Base-by-base conservation (phyloP, 1,284 basidiomycete species). In the Trametes sp. region DNA sequence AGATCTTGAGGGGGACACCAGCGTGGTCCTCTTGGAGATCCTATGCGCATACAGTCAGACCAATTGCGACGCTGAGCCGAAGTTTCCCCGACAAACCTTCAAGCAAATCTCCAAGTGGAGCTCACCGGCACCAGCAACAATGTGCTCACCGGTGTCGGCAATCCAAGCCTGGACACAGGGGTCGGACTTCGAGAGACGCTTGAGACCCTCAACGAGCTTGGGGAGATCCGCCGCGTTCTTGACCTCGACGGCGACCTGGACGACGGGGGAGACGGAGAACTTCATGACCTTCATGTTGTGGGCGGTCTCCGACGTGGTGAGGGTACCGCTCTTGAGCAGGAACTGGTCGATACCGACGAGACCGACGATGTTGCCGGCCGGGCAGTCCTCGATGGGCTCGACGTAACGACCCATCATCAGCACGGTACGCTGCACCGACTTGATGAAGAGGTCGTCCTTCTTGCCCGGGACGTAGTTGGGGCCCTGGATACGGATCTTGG, bases 231-330 rank as follows among this genome's bases (percentile, higher is more conserved):
- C 88, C 69, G 97, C 96, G 81, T 99, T 99, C 93, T 99, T 99
- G 81, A 98, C 97, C 82, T 99, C 98, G 76, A 99, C 98, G 73
- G 97, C 95, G 77, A 98, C 95, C 81, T 93, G 98, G 53, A 99
- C 98, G 89, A 99, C 98, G 74, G 97, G 98, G 46, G 98, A 99
- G 68, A 99, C 98, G 77, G 95, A 97, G 88, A 97, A 98, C 86
- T 94, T 96, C 97, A 99, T 99, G 82, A 99, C 96, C 85, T 86
- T 95, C 95, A 99, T 98, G 89, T 99, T 99, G 88, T 99, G 98
- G 57, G 98, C 98, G 62, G 96, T 98, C 84, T 99, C 98, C 63
- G 95, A 96, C 67, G 92, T 90, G 69, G 98, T 98, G 74, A 99
- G 89, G 70, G 98, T 99, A 82, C 98, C 97, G 72, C 89, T 95